Conservation (phyloP, 2,329 filamentous ascomycete genomes). For the Lasiodiplodia sp. region DNA sequence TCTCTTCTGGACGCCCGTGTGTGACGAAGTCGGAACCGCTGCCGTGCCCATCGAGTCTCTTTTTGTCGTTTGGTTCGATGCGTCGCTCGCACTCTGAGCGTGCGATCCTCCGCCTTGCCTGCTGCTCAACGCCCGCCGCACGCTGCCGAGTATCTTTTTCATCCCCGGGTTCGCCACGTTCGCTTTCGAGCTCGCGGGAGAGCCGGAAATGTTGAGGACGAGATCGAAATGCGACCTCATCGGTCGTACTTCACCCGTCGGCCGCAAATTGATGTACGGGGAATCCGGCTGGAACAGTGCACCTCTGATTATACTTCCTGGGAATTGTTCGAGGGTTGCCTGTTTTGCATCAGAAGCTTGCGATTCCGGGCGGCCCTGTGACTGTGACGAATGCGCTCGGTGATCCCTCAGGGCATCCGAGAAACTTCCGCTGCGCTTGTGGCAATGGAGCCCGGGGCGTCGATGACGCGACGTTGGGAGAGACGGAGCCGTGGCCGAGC, state of each 20-base stretch:
- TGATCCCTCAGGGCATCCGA: constrained; percentile 82
- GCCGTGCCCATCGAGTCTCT: constrained; percentile 19
- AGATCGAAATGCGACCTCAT: constrained; percentile 43
- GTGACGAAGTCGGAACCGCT: background rate
- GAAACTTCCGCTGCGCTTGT: constrained; percentile 87
- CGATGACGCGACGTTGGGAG: constrained; percentile 34
- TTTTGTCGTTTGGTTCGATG: constrained; percentile 24
- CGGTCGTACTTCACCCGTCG: constrained; percentile 39
- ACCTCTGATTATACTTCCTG: constrained; percentile 86
- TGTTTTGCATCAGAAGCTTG: background rate
- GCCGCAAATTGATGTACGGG: constrained; percentile 71
- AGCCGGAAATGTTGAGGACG: constrained; percentile 38
- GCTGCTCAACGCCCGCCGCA: constrained; percentile 80
- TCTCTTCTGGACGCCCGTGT: constrained; percentile 29
- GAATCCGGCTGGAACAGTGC: constrained; percentile 83
- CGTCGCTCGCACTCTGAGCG: constrained; percentile 1
- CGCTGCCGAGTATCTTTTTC: constrained; percentile 84
- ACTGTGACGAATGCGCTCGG: constrained; percentile 42
- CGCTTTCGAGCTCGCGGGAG: constrained; percentile 25
- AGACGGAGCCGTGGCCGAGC: constrained; percentile 1
- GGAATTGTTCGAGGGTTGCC: constrained; percentile 59
- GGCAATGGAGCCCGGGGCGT: constrained; percentile 52
- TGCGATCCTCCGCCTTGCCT: constrained; percentile 42
- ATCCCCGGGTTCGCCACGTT: constrained; percentile 73
- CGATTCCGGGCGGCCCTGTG: constrained; percentile 3